Conservation (phyloP, 2,329 filamentous ascomycete genomes). For the Berkeleyomyces rouxiae region DNA sequence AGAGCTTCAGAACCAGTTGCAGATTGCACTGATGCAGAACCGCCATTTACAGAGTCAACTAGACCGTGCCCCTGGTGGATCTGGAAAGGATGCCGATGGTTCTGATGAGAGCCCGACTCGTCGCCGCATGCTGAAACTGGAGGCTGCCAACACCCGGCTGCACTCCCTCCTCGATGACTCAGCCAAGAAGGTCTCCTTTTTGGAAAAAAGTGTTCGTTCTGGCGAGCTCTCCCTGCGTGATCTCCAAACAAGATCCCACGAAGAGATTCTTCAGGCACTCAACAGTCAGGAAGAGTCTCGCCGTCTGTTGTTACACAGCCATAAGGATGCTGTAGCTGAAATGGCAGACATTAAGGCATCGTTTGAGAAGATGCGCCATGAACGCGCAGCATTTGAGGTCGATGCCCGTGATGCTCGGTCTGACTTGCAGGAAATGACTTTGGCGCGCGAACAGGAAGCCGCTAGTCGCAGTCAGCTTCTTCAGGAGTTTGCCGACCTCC, state of each 20-base stretch:
- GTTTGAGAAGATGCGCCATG: conserved; percentile 73
- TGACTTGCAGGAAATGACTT: conserved; percentile 65
- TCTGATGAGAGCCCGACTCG: conserved; percentile 60
- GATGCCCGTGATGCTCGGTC: conserved; percentile 72
- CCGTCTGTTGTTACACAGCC: conserved; percentile 61
- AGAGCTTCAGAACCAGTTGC: conserved; percentile 82
- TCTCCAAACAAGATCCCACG: conserved; percentile 81
- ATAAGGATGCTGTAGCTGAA: conserved; percentile 73
- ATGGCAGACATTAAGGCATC: conserved; percentile 73
- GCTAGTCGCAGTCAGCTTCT: conserved; percentile 77
- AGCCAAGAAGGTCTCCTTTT: conserved; percentile 70
- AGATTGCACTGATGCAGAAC: conserved; percentile 90
- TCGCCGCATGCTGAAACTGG: conserved; percentile 73
- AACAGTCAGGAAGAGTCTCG: conserved; percentile 86
- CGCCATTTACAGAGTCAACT: conserved; percentile 79
- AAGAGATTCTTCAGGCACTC: conserved; percentile 82
- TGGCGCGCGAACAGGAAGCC: conserved; percentile 70
- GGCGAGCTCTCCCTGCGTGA: conserved; percentile 82
- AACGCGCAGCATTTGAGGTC: conserved; percentile 63
- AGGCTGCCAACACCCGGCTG: conserved; percentile 77
- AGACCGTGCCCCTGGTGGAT: conserved; percentile 43
- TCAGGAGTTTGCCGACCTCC: conserved; percentile 82
- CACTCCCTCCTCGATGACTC: conserved; percentile 94
- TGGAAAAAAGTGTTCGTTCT: conserved; percentile 74
- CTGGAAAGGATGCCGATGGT: not conserved